Percentiles rank a stretch among this genome's conserved stretches.
phyloP scores from a whole-genome alignment of 1,284 basidiomycete species.

The Leucoagaricus sp. region DNA sequence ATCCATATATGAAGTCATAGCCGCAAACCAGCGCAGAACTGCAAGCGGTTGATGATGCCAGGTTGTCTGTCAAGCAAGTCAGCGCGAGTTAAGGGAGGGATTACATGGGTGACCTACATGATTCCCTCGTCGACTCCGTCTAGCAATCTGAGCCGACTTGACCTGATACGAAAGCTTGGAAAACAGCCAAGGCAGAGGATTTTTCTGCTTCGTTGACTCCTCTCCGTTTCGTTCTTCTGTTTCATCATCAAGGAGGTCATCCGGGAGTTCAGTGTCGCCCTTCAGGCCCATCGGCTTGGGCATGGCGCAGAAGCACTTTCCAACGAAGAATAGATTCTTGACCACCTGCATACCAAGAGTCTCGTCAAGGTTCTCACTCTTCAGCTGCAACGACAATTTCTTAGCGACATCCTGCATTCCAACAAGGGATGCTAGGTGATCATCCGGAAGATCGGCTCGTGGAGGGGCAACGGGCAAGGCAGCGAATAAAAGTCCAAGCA shows the following conservation, averaged over 20 bases:
- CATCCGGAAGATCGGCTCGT: constrained; percentile 31
- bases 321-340: constrained; percentile 92
- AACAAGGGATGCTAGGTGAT: constrained; percentile 49
- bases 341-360: constrained; percentile 83
- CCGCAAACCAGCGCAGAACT: constrained; percentile 92
- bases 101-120: constrained; percentile 40
- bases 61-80: constrained; percentile 29
- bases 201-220: constrained; percentile 36
- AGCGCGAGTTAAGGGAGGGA: constrained; percentile 7
- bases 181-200: constrained; percentile 90
- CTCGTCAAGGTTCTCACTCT: constrained; percentile 81
- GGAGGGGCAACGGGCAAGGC: constrained; percentile 45
- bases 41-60: constrained; percentile 85
- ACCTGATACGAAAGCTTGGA: constrained; percentile 91
- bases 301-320: constrained; percentile 71
- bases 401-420: constrained; percentile 74
- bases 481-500: constrained; percentile 76
- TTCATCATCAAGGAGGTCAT: constrained; percentile 34
- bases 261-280: constrained; percentile 31
- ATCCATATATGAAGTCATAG: constrained; percentile 79
- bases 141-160: constrained; percentile 69
- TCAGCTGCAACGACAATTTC: constrained; percentile 81
- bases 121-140: constrained; percentile 43
- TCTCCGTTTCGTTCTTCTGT: constrained; percentile 31
- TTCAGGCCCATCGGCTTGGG: constrained; percentile 14